A percentile compares a stretch with the other conserved stretches of the same genome.
These are phyloP conservation scores for Aeminium ludgeri DNA, from an alignment of 495 filamentous ascomycete species.

Conservation along the genomic window DNA sequence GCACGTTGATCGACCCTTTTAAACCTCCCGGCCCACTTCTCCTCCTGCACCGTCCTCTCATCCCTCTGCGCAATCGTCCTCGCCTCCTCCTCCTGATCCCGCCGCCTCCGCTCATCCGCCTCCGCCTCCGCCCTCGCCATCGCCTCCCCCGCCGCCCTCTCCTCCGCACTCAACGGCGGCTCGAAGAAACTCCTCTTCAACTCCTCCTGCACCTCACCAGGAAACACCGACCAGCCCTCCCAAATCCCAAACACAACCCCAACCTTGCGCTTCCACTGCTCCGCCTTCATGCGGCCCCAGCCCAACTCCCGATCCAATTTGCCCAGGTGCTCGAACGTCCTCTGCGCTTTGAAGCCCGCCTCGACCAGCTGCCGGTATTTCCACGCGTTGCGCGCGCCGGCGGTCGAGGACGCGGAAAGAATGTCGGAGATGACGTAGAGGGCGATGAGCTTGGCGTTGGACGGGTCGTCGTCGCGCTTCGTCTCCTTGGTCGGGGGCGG, in stretches of 20 bases:
- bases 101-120: slow-evolving; percentile 44
- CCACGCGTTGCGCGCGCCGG: slow-evolving; percentile 77
- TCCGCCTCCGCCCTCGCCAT: slow-evolving; percentile 25
- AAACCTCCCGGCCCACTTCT: slow-evolving; percentile 20
- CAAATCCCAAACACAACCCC: slow-evolving; percentile 55
- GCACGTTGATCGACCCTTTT: background rate
- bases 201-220: slow-evolving; percentile 51
- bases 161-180: slow-evolving; percentile 43
- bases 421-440: slow-evolving; percentile 82
- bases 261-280: slow-evolving; percentile 82
- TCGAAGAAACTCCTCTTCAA: slow-evolving; percentile 60
- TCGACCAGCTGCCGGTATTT: slow-evolving; percentile 81
- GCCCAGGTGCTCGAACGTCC: slow-evolving; percentile 70
- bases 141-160: slow-evolving; percentile 19
- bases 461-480: slow-evolving; percentile 43
- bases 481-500: slow-evolving; percentile 20
- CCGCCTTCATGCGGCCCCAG: slow-evolving; percentile 71
- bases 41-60: slow-evolving; percentile 31
- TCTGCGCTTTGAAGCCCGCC: slow-evolving; percentile 44
- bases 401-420: slow-evolving; percentile 65
- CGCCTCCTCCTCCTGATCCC: slow-evolving; percentile 22
- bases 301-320: slow-evolving; percentile 54
- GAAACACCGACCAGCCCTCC: slow-evolving; percentile 85
- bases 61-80: slow-evolving; percentile 40
- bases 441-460: slow-evolving; percentile 58